These are phyloP conservation scores for Ophiocordyceps camponoti-leonardi DNA, from an alignment of 2,329 filamentous ascomycete genomes.

Conservation along the genomic window DNA sequence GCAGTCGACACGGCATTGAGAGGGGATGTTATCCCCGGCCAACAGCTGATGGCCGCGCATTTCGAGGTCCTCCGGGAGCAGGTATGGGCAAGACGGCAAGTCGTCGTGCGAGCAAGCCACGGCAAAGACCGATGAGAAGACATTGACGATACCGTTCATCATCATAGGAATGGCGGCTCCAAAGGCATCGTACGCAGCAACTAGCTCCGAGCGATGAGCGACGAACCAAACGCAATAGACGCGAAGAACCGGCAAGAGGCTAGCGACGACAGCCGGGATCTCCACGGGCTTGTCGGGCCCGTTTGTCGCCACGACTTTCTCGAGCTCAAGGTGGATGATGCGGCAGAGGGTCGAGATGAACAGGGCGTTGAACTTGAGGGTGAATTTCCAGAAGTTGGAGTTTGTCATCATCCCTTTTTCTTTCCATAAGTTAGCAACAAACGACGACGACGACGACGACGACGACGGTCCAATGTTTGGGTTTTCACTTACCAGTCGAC, in stretches of 20 bases:
- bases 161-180: constrained; percentile 27
- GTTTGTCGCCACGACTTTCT: constrained; percentile 6
- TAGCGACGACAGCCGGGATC: constrained; percentile 20
- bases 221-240: constrained; percentile 37
- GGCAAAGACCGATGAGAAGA: constrained; percentile 28
- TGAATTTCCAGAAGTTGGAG: constrained; percentile 40
- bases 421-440: constrained; percentile 8
- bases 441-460: no score
- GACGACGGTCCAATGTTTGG: no score
- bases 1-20: constrained; percentile 21
- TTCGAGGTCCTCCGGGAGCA: constrained; percentile 33
- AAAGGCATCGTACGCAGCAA: constrained; percentile 26
- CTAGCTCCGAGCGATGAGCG: constrained; percentile 25
- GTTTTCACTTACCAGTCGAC: constrained; percentile 17
- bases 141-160: constrained; percentile 26
- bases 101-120: constrained; percentile 22
- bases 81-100: constrained; percentile 25
- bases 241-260: constrained; percentile 33
- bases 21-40: constrained; percentile 18
- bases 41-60: constrained; percentile 26
- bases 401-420: constrained; percentile 27
- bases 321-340: constrained; percentile 52
- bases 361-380: constrained; percentile 61
- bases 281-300: constrained; percentile 7
- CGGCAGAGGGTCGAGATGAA: constrained; percentile 59